Conservation (phyloP, 1,139 yeast genomes). For the Yamadazyma sp. region DNA sequence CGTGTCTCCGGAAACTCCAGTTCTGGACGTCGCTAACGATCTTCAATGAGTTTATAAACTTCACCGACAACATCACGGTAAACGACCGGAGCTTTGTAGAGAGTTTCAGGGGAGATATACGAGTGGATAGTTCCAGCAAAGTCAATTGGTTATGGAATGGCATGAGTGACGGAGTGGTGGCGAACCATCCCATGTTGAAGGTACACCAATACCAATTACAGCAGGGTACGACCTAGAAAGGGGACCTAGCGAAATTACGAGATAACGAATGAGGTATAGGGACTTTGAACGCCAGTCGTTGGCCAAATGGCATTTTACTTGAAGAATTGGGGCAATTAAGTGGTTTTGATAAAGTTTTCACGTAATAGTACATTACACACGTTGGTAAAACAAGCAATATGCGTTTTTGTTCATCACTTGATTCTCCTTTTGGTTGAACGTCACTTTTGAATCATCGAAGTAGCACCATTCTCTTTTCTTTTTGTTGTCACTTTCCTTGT, state of each 20-base stretch:
- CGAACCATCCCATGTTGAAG: constrained; percentile 42
- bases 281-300: too few relatives aligned
- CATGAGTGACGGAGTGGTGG: constrained; percentile 56
- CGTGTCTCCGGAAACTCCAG: constrained; percentile 79
- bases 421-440: constrained; percentile 36
- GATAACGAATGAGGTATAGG: background rate
- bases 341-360: too few relatives aligned
- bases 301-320: too few relatives aligned
- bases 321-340: too few relatives aligned
- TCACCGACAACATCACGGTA: constrained; percentile 74
- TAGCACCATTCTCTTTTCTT: constrained; percentile 63
- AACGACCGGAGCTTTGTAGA: constrained; percentile 85
- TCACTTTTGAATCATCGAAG: constrained; percentile 70
- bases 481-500: constrained; percentile 46
- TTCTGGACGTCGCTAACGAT: constrained; percentile 92
- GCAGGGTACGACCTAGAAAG: too few relatives aligned
- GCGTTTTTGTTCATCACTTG: constrained; percentile 64
- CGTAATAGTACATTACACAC: constrained; percentile 30
- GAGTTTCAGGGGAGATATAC: constrained; percentile 66
- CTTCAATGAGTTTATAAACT: constrained; percentile 79
- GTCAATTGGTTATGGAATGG: constrained; percentile 82
- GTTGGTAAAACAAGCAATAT: constrained; percentile 69
- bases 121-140: constrained; percentile 46
- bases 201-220: constrained; percentile 24
- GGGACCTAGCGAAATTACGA: too few relatives aligned